Base-by-base conservation (phyloP, 2,329 filamentous ascomycete species). In the Alternaria dauci region DNA sequence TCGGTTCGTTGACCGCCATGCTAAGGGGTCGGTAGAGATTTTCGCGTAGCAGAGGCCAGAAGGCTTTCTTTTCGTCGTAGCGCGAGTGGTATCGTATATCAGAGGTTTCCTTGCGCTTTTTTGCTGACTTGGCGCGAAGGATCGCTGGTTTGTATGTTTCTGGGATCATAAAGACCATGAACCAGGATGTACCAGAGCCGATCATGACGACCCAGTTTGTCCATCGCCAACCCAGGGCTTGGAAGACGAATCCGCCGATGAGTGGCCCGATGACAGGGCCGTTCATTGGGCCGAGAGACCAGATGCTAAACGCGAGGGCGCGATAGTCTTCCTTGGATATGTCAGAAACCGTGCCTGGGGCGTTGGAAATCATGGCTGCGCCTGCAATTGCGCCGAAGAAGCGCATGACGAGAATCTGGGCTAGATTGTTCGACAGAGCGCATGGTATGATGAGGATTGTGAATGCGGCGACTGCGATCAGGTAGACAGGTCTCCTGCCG, bases 141-240 rank as follows among this genome's bases (percentile, higher is more conserved):
- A 94, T 81, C 11, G 93, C 86, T 8, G 85, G 85, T 50, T 83
- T 91, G 75, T 94, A 97, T 0, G 93, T 97, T 80, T 97, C 93
- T 70, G 90, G 91, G 46, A 83, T 82, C 70, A 90, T 86, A 38
- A 73, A 73, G 67, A 92, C 85, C 65, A 89, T 79, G 20, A 85
- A 62, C 58, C 89, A 85, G 0, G 87, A 87, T 0, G 85, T 82
- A 1, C 86, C 91, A 0, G 86, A 86, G 9, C 92, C 83, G 52
- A 96, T 94, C 71, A 74, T 74, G 8, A 76, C 71, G 0, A 77
- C 84, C 91, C 92, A 96, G 72, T 91, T 91, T 38, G 89, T 90
- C 92, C 93, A 97, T 30, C 93, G 82, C 94, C 94, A 97, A 11
- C 92, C 93, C 2, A 95, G 81, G 64, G 90, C 88, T 76, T 93